Evolutionary conservation across 768 basidiomycete genomes (phyloP), one percentile per base, ranked within the genome.

Genomic region (Calocera cornea): DNA sequence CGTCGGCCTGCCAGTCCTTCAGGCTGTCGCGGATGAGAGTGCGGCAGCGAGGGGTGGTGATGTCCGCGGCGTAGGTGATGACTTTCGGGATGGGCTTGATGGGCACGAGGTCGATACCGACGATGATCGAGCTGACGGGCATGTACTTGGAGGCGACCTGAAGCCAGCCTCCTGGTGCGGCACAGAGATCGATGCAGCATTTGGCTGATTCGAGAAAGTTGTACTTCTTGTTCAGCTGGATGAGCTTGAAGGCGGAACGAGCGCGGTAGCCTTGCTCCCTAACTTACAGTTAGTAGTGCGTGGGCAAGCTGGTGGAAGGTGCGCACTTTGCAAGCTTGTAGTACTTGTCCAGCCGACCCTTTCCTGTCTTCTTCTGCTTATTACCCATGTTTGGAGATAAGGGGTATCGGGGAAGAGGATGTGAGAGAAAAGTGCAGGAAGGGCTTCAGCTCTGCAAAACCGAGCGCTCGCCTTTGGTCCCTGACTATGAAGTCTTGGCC

Each of bases 251-350:
- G 1, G 97, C 97, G 17, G 97, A 99, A 82, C 97, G 97, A 72
- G 97, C 97, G 70, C 97, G 90, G 76, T 95, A 99, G 69, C 97
- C 97, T 81, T 99, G 97, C 80, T 98, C 95, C 78, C 95, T 98
- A 75, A 49, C 67, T 70, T 70, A 41, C 34, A 16, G 19, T 29
- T 29, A 24, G 19, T 0, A 14, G 22, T 38, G n/a, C 12, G 31
- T 31, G 22, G 5, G 8, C 29, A n/a, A 16, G 41, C 22, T 8
- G 27, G 10, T 22, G n/a, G 17, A 19, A 22, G 27, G 68, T 22
- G 69, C 75, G 60, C 73, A 92, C 90, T 92, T 92, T 79, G 90
- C 92, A 75, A 95, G 89, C 75, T 92, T 93, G 79, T 97, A 97
- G 78, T 95, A 97, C 78, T 95, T 95, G 79, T 97, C 94, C 64